Base-by-base conservation (phyloP, 345 rosid genomes). In the Excoecaria cochinchinensis region DNA sequence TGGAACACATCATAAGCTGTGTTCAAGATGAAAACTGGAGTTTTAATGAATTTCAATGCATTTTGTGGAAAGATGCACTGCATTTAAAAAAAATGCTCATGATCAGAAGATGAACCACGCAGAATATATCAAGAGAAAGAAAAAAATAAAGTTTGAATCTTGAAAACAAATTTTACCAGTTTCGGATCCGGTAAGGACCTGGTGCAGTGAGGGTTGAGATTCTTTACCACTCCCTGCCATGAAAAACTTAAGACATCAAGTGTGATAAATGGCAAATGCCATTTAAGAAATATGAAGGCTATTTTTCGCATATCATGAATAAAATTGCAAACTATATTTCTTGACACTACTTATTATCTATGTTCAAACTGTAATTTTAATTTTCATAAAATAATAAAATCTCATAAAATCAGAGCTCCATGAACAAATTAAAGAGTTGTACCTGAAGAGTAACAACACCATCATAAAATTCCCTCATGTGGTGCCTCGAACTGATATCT, bases 21-120 rank as follows among this genome's bases (percentile, higher is more conserved):
- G 80, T 95, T 95, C 82, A 95, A 75, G 82, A 95, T 84, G 81
- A 95, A 95, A 80, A 85, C 79, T 14, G 98, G 97, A 31, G 92
- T 88, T 50, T 70, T 78, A 57, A 95, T 93, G 81, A 86, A 87
- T n/a, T 82, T 81, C 76, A 93, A 74, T 44, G 80, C 80, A 62
- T 91, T 86, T 74, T 95, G 99, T 15, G 99, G 98, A 81, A 93
- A 95, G 62, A 95, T 81, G 75, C 99, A 95, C 99, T 95, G 86
- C 88, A 84, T 31, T 31, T 57, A 72, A 50, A 6, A 46, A 70
- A 71, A 73, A 19, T 48, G 36, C 55, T n/a, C 64, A 67, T 65
- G 40, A 68, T 52, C 48, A 74, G 9, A 22, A 48, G 48, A 17
- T 24, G 50, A 36, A 66, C 12, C n/a, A 31, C 56, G 31, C 5